Evolutionary conservation across 2,329 filamentous ascomycete species (phyloP).

Genomic region (Neophaeococcomyces mojaviensis): DNA sequence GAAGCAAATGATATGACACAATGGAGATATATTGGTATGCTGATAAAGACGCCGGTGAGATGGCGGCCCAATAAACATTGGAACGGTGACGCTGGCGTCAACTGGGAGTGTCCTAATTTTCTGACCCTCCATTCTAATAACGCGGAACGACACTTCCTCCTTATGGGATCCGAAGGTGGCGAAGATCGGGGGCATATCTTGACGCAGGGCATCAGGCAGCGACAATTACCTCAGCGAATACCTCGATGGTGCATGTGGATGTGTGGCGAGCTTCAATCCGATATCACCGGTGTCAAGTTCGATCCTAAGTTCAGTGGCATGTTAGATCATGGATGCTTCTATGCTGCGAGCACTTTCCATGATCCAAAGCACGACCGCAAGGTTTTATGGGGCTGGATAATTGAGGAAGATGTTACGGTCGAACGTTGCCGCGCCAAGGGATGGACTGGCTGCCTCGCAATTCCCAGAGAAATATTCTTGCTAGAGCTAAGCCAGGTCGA

Average conservation of each 20-base stretch:
- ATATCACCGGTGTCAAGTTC: conserved; percentile 21
- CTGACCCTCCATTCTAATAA: conserved; percentile 31
- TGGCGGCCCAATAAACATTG: conserved; percentile 33
- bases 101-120: conserved; percentile 46
- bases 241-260: conserved; percentile 39
- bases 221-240: conserved; percentile 17
- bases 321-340: conserved; percentile 43
- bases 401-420: conserved; percentile 41
- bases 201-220: conserved; percentile 11
- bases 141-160: conserved; percentile 33
- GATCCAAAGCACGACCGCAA: conserved; percentile 35
- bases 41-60: conserved; percentile 35
- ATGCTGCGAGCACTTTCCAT: conserved; percentile 44
- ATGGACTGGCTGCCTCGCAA: conserved; percentile 43
- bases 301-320: conserved; percentile 37
- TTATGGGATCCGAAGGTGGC: conserved; percentile 40
- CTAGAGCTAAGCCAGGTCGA: conserved; percentile 31
- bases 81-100: conserved; percentile 43
- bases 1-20: conserved; percentile 31
- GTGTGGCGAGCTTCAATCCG: conserved; percentile 25
- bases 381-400: conserved; percentile 44
- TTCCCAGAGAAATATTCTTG: conserved; percentile 39
- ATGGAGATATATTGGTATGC: conserved; percentile 40
- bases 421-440: conserved; percentile 38
- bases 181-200: conserved; percentile 10